Base-by-base conservation (phyloP, 1,284 basidiomycete genomes). In the Hypsizygus ulmarius region DNA sequence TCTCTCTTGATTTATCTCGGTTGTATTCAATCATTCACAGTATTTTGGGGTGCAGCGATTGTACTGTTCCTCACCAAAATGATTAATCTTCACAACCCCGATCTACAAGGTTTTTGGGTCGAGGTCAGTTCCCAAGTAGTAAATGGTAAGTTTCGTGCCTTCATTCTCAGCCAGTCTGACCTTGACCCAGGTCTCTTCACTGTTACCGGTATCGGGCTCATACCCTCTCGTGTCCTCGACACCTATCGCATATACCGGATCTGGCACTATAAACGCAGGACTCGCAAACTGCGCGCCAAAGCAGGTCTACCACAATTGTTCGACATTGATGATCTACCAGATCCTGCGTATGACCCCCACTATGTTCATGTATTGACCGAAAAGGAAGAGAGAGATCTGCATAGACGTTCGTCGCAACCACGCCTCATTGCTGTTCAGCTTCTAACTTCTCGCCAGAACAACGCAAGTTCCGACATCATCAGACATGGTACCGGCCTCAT, bases 401-500 rank as follows among this genome's bases (percentile, higher is more conserved):
- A 82, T 57, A 75, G 86, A 60, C 84, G 84, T 87, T 53, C 50
- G 82, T 69, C 16, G 16, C 21, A 3, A 39, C 37, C 32, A 15
- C n/a, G 35, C 5, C 3, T 34, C n/a, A 33, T 27, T 15, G 18
- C 27, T 12, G 41, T 29, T 38, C 27, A 43, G 37, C 27, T 40
- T n/a, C 37, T 14, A 30, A 19, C 45, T 43, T 38, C 50, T 18
- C 36, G 18, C 27, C 49, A 87, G 85, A 85, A 54, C 85, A 87
- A 69, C 68, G 73, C 45, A 79, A 83, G 60, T 87, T 87, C 53
- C 77, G 79, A 58, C 71, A 79, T 50, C 78, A 78, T 37, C 81
- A 90, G 67, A 92, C 89, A 0, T 95, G 91, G 89, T 95, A 95
- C 66, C 74, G 88, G 34, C 82, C 90, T 5, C 90, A 93, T 64